Base-by-base conservation (phyloP, 2,329 filamentous ascomycete species). In the Neospermospora avenae region DNA sequence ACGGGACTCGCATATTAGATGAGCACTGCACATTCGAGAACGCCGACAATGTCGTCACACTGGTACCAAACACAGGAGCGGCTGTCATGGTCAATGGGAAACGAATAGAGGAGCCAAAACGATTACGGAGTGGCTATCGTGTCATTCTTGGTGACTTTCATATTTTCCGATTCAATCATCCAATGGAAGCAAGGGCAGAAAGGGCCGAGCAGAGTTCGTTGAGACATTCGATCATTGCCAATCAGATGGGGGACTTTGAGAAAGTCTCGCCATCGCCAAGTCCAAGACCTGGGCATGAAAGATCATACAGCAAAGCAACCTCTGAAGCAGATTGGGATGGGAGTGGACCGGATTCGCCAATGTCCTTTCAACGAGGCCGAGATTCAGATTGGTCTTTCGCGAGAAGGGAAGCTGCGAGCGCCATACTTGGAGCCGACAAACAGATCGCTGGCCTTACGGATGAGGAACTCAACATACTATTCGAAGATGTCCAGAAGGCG, bases 21-120 rank as follows among this genome's bases (percentile, higher is more conserved):
- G 89, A 97, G 55, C 95, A 99, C 75, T 99, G 95, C 74, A 88
- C 84, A 0, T 97, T 99, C 71, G 93, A 99, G 66, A 96, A 99
- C 25, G 78, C 88, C 3, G 93, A 99, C 69, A 95, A 93, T 57
- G 86, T 90, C 2, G 95, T 99, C n/a, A 97, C 91, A 0, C 80
- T 99, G 20, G 84, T 96, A 34, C 95, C 95, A 0, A 88, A 84
- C 63, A 91, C 96, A 68, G 91, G 91, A n/a, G 95, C 95, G 0
- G 91, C 93, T 11, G 91, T 99, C 60, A 99, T 99, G 95, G 91
- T 99, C 55, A 99, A 99, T 70, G 95, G 95, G 60, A 84, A 93
- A 65, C 89, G 93, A 18, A 90, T 98, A 57, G 86, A 92, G 57
- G 92, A 93, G 70, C 87, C 93, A 1, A 92, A 88, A 66, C 85